These are phyloP conservation scores for Setaria viridis DNA, from an alignment of 202 grass and related monocot species.

Conservation along the genomic window DNA sequence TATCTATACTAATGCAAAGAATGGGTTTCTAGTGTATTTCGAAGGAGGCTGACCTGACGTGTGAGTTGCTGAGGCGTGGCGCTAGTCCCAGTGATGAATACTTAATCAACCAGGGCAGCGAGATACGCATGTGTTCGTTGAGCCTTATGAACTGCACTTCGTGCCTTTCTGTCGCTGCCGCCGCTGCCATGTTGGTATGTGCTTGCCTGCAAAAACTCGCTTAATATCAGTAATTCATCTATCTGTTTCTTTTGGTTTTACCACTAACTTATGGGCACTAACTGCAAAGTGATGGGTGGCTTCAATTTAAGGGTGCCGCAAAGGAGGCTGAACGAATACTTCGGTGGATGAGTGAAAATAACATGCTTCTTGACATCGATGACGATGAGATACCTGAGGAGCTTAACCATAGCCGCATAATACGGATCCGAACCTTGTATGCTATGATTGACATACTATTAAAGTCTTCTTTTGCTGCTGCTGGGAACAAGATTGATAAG, in stretches of 20 bases:
- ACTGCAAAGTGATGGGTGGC: slow-evolving; percentile 6
- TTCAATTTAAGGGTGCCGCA: slow-evolving; percentile 14
- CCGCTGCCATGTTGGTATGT: slow-evolving; percentile 9
- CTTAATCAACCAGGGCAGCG: background rate
- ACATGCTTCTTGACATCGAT: too few species aligned
- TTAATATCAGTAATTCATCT: background rate
- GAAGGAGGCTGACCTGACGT: slow-evolving; percentile 37
- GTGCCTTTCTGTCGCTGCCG: background rate
- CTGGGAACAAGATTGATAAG: too few species aligned
- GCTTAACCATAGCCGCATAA: too few species aligned
- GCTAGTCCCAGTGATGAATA: background rate
- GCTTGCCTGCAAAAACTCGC: background rate
- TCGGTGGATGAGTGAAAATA: too few species aligned
- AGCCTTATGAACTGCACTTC: background rate
- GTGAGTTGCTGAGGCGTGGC: slow-evolving; percentile 19
- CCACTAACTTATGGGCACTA: background rate
- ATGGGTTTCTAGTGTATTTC: slow-evolving; percentile 34
- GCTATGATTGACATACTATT: too few species aligned
- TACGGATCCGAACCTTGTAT: too few species aligned
- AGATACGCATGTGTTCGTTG: slow-evolving; percentile 2
- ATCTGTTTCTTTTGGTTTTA: background rate
- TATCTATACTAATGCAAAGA: background rate
- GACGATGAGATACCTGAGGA: too few species aligned
- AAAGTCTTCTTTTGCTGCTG: too few species aligned
- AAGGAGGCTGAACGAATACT: too few species aligned